Base-by-base conservation (phyloP, 2,329 filamentous ascomycete genomes). In the Aspergillus viridinutans region DNA sequence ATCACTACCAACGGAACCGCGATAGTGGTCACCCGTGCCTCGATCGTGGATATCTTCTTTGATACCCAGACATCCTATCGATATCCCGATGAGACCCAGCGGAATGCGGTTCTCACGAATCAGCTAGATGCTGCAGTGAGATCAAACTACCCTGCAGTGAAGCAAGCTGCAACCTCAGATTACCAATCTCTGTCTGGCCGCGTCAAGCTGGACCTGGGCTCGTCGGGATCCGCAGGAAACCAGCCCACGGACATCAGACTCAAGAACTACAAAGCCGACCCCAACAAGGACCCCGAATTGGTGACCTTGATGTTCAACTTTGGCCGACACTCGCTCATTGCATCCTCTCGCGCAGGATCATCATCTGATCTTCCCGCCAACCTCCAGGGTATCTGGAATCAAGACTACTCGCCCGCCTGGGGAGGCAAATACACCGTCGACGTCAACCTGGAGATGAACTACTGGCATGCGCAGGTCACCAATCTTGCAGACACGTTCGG, bases 401-500 rank as follows among this genome's bases (percentile, higher is more conserved):
- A 81, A 47, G 69, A 74, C 1, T 67, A 80, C 1, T 61, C 63
- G 1, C 72, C 76, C 3, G 74, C 78, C 0, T 84, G 83, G 83
- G 76, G 77, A 7, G 78, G 74, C 4, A 82, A 85, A 59, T 85
- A 84, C 55, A 82, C 84, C 35, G 73, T 78, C 35, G 82, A 85
- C 58, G 84, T 86, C 61, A 85, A 85, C 54, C 57, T 85, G 0
- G 80, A 86, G 60, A 85, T 85, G 83, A 85, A 85, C 57, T 79
- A 85, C 60, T 86, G 83, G 83, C 73, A 71, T 0, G 76, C 78
- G 0, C 79, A 83, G 29, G 80, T 83, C 53, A 83, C 80, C 0
- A 72, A 81, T 0, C 74, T 81, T 53, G 77, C 35, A 0, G 75
- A 77, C 12, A 74, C 70, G 0, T 70, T 77, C 10, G 56, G 70